phyloP scores from a whole-genome alignment of 2,329 filamentous ascomycete genomes.

The Neurospora crassa region DNA sequence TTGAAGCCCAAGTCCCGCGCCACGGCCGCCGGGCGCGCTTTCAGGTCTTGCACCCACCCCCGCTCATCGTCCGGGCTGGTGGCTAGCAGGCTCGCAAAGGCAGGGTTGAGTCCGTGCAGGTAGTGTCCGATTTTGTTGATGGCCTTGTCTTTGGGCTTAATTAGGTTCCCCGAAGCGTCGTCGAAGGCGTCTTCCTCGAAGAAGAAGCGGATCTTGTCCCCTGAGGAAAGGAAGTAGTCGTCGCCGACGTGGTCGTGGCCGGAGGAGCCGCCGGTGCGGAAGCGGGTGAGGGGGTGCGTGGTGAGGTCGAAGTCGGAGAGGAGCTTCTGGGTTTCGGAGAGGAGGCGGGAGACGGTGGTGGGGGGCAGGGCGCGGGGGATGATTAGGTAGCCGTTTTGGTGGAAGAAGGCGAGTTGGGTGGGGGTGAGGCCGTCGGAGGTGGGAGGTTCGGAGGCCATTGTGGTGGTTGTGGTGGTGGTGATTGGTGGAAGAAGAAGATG shows the following conservation, averaged over 20 bases:
- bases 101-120: constrained; percentile 58
- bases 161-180: constrained; percentile 44
- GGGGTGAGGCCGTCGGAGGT: constrained; percentile 51
- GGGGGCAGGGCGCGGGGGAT: constrained; percentile 66
- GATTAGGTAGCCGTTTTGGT: constrained; percentile 81
- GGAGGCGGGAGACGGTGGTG: constrained; percentile 55
- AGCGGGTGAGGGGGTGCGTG: constrained; percentile 85
- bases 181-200: constrained; percentile 89
- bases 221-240: constrained; percentile 83
- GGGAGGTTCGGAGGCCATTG: not conserved
- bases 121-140: constrained; percentile 87
- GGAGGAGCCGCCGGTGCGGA: constrained; percentile 71
- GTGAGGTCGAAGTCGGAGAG: constrained; percentile 69
- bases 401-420: constrained; percentile 62
- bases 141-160: constrained; percentile 70
- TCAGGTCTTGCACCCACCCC: constrained; percentile 22
- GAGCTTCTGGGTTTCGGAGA: constrained; percentile 64
- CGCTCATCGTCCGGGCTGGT: constrained; percentile 36
- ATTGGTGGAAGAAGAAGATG: not conserved
- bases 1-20: constrained; percentile 62
- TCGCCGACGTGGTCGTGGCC: constrained; percentile 72
- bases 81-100: constrained; percentile 50
- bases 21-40: constrained; percentile 45
- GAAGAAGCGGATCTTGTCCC: constrained; percentile 92
- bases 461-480: not conserved